These are phyloP conservation scores for Umbellularia californica DNA, from an alignment of 164 flowering plant genomes.

Conservation along the genomic window DNA sequence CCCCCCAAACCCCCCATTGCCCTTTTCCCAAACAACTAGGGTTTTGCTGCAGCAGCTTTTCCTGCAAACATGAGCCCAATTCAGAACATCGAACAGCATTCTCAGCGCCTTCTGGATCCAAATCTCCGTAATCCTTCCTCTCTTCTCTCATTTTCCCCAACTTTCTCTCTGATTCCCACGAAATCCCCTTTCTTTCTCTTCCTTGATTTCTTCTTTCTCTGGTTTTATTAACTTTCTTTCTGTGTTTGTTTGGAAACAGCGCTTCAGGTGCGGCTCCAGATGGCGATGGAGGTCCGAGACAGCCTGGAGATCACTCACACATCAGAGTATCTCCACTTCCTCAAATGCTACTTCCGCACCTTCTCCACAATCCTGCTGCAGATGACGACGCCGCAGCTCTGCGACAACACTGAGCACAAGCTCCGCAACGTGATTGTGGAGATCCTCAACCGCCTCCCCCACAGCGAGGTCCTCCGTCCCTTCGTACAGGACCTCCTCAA, in stretches of 20 bases:
- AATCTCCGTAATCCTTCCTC: constrained; percentile 46
- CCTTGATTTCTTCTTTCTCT: background rate
- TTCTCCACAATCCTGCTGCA: constrained; percentile 69
- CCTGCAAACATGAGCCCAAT: constrained; percentile 66
- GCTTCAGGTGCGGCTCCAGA: constrained; percentile 64
- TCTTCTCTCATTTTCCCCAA: background rate
- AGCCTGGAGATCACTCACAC: constrained; percentile 93
- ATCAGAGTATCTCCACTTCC: constrained; percentile 85
- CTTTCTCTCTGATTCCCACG: background rate
- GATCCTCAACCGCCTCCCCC: constrained; percentile 88
- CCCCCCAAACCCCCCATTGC: too few species aligned
- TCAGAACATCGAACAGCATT: constrained; percentile 91
- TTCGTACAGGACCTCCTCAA: constrained; percentile 92
- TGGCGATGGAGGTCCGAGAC: constrained; percentile 96
- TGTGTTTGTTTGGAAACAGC: constrained; percentile 27
- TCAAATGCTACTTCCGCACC: constrained; percentile 78
- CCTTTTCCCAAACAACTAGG: background rate
- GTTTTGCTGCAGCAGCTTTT: background rate
- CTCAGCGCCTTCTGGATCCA: constrained; percentile 71
- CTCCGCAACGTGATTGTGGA: constrained; percentile 82
- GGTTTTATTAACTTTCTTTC: background rate
- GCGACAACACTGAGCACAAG: constrained; percentile 81
- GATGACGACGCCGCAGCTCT: constrained; percentile 77
- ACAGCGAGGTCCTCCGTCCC: constrained; percentile 91
- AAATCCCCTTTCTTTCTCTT: background rate